These are phyloP conservation scores for Ulmus americana DNA, from an alignment of 331 rosid species.

Conservation along the genomic window DNA sequence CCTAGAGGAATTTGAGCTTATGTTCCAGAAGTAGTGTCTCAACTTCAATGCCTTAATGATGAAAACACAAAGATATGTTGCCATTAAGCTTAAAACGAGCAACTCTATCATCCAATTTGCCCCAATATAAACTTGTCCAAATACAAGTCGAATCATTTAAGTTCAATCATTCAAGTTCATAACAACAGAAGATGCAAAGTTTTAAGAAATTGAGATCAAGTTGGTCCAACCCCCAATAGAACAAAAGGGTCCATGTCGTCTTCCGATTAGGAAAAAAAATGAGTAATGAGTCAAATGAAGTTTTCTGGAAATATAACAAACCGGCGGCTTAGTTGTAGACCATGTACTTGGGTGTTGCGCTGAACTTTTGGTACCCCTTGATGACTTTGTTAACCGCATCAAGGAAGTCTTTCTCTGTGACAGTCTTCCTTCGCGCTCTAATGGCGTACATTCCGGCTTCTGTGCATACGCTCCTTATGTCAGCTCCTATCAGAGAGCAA, in stretches of 20 bases:
- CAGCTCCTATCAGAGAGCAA: slow-evolving; percentile 60
- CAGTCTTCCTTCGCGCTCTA: slow-evolving; percentile 93
- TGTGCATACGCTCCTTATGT: slow-evolving; percentile 95
- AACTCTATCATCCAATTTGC: too few species aligned
- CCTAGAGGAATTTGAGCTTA: too few species aligned
- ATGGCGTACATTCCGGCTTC: slow-evolving; percentile 99
- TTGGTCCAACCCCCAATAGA: too few species aligned
- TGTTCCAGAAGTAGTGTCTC: too few species aligned
- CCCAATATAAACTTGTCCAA: too few species aligned
- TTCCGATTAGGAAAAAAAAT: neutral
- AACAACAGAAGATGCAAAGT: slow-evolving; percentile 17
- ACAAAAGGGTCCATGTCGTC: too few species aligned
- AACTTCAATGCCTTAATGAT: too few species aligned
- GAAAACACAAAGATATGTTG: too few species aligned
- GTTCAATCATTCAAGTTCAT: neutral
- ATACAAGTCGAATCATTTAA: too few species aligned
- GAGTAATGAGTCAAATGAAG: too few species aligned
- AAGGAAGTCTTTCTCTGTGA: slow-evolving; percentile 90
- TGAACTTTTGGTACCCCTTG: slow-evolving; percentile 96
- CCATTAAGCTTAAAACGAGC: too few species aligned
- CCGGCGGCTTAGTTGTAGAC: slow-evolving; percentile 68
- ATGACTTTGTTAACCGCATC: slow-evolving; percentile 98
- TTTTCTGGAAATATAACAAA: slow-evolving; percentile 5
- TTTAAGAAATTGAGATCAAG: slow-evolving; percentile 19
- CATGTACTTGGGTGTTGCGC: slow-evolving; percentile 98